Evolutionary conservation across 148 eudicot species (phyloP).

Genomic region (Gaultheria prostrata): DNA sequence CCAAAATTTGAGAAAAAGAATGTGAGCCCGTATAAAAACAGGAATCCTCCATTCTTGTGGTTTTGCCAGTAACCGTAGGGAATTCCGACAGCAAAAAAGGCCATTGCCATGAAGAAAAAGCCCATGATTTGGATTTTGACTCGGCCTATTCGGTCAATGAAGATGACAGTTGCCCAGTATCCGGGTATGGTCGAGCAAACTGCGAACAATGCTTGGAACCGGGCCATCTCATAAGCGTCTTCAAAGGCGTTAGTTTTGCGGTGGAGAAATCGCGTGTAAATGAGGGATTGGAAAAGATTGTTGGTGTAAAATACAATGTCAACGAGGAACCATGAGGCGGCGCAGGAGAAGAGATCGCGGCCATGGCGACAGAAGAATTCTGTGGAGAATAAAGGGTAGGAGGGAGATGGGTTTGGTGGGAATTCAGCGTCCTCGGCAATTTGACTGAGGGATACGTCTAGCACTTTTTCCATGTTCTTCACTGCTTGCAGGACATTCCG

Average conservation of each 20-base stretch:
- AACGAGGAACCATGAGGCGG: constrained; percentile 45
- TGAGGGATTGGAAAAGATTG: constrained; percentile 47
- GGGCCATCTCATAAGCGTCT: constrained; percentile 38
- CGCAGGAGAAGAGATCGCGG: constrained; percentile 48
- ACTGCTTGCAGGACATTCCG: constrained; percentile 50
- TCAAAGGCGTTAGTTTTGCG: constrained; percentile 16
- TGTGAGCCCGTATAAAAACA: constrained; percentile 47
- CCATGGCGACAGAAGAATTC: constrained; percentile 49
- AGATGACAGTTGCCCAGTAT: constrained; percentile 45
- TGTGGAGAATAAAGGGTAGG: constrained; percentile 41
- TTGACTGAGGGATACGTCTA: constrained; percentile 31
- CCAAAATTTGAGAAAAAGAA: constrained; percentile 70
- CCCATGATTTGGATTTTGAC: constrained; percentile 53
- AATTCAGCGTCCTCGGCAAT: constrained; percentile 29
- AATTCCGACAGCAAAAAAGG: constrained; percentile 35
- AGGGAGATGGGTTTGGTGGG: constrained; percentile 19
- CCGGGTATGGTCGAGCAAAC: constrained; percentile 61
- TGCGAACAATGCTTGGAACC: constrained; percentile 45
- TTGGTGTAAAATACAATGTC: constrained; percentile 59
- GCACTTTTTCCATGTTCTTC: constrained; percentile 53
- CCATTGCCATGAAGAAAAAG: constrained; percentile 37
- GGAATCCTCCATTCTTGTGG: constrained; percentile 26
- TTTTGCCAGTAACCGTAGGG: constrained; percentile 27
- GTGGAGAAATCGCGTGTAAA: constrained; percentile 23
- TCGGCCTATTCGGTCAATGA: constrained; percentile 57